Percentiles rank a stretch among this genome's conserved stretches.
Conservation (phyloP, 2,329 filamentous ascomycete species). For the Hymenoscyphus albidus region DNA sequence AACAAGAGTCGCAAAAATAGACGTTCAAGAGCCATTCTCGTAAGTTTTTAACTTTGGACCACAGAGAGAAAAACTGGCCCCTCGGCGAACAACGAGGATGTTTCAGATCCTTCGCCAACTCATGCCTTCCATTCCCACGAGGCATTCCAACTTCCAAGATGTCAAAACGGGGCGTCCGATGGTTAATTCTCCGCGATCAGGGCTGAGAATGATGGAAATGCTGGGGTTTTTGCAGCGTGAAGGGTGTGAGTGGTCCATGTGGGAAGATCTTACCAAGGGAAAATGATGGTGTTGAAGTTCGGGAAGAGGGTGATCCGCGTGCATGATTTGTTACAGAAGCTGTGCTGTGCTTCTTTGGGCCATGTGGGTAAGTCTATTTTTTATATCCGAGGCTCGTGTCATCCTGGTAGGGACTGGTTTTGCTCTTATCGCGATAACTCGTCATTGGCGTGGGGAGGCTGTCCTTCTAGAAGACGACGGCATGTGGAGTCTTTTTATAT, state of each 20-base stretch:
- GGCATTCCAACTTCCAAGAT: background rate
- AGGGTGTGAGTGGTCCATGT: background rate
- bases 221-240: background rate
- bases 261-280: too few relatives aligned
- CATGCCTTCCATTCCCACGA: background rate
- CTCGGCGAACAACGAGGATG: background rate
- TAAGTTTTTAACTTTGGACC: too few relatives aligned
- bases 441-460: background rate
- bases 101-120: background rate
- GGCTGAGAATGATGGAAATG: background rate
- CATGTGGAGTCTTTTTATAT: background rate
- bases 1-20: background rate
- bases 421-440: background rate
- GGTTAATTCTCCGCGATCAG: background rate
- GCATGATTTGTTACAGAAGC: slow-evolving; percentile 8
- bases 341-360: background rate
- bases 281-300: slow-evolving; percentile 5
- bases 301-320: slow-evolving; percentile 7
- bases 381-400: background rate
- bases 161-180: background rate
- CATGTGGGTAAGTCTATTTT: too few relatives aligned
- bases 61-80: background rate
- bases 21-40: background rate
- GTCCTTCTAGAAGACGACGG: background rate
- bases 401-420: background rate